Percentiles rank a stretch among this genome's conserved stretches.
These are phyloP conservation scores for Teratosphaeriaceae sp. DNA, from an alignment of 2,329 filamentous ascomycete species.

Conservation along the genomic window DNA sequence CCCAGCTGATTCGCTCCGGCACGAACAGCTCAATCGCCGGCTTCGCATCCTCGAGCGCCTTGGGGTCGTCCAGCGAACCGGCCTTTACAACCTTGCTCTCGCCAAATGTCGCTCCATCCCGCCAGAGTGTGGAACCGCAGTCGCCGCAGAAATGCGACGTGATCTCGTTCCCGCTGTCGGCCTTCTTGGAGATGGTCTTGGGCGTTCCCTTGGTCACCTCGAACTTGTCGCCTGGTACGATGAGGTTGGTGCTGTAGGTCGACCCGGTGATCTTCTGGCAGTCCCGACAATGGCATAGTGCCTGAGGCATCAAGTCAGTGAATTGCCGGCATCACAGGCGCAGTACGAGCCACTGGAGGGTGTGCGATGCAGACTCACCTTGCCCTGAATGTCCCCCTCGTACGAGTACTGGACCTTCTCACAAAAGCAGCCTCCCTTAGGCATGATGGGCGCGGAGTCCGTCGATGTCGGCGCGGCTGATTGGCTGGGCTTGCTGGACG, in stretches of 20 bases:
- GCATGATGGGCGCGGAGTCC: conserved; percentile 6
- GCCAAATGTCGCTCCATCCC: conserved; percentile 32
- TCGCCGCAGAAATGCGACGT: conserved; percentile 53
- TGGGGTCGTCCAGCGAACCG: conserved; percentile 37
- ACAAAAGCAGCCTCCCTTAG: conserved; percentile 7
- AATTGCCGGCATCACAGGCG: too few relatives aligned
- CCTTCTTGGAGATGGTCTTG: conserved; percentile 47
- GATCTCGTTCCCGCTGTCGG: conserved; percentile 49
- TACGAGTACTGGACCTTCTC: conserved; percentile 44
- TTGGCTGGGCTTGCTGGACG: not conserved
- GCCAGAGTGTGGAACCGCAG: conserved; percentile 50
- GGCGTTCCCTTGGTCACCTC: conserved; percentile 42
- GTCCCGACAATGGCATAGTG: conserved; percentile 52
- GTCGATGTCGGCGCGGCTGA: not conserved
- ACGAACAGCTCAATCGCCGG: conserved; percentile 37
- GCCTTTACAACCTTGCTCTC: conserved; percentile 34
- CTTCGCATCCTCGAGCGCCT: conserved; percentile 33
- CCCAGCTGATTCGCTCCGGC: conserved; percentile 34
- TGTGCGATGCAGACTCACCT: too few relatives aligned
- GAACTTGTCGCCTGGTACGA: conserved; percentile 40
- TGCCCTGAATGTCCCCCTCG: conserved; percentile 40
- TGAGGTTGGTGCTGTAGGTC: conserved; percentile 45
- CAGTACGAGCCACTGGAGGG: too few relatives aligned
- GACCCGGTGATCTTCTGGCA: conserved; percentile 52
- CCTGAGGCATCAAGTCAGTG: too few relatives aligned